Evolutionary conservation across 176 grass and related monocot genomes (phyloP).

Genomic region (Triticum monococcum): DNA sequence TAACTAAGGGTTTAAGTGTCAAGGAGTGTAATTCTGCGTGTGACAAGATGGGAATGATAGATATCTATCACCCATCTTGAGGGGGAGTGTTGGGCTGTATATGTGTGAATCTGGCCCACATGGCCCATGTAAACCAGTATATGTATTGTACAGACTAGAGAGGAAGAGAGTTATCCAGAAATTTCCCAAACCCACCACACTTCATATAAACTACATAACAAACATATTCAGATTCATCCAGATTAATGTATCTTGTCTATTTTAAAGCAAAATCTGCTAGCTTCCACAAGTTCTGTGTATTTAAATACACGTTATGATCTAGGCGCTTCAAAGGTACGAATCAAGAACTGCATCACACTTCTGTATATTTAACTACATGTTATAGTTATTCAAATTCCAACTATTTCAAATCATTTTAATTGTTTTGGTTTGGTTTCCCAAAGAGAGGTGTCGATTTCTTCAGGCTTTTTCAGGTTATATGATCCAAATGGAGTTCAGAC

Average conservation of each 20-base stretch:
- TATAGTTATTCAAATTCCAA: background rate
- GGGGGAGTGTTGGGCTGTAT: too few species aligned
- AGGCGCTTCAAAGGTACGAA: background rate
- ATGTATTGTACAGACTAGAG: too few species aligned
- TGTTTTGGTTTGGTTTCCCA: background rate
- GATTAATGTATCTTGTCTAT: background rate
- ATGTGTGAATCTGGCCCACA: too few species aligned
- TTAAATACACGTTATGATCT: background rate
- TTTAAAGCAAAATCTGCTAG: background rate
- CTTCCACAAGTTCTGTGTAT: background rate
- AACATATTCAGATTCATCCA: background rate
- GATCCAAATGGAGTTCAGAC: background rate
- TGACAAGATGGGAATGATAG: too few species aligned
- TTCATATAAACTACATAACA: background rate
- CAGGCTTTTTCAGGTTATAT: background rate
- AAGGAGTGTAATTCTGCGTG: too few species aligned
- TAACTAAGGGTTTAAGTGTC: too few species aligned
- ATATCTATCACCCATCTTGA: too few species aligned
- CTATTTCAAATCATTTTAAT: background rate
- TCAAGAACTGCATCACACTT: background rate
- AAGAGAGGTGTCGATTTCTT: background rate
- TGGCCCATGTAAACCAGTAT: too few species aligned
- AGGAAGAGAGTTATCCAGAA: background rate
- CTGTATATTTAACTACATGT: background rate
- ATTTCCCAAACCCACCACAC: too few species aligned